A percentile compares a stretch with the other conserved stretches of the same genome.
Conservation (phyloP, 306 rosid species). For the Morella rubra region DNA sequence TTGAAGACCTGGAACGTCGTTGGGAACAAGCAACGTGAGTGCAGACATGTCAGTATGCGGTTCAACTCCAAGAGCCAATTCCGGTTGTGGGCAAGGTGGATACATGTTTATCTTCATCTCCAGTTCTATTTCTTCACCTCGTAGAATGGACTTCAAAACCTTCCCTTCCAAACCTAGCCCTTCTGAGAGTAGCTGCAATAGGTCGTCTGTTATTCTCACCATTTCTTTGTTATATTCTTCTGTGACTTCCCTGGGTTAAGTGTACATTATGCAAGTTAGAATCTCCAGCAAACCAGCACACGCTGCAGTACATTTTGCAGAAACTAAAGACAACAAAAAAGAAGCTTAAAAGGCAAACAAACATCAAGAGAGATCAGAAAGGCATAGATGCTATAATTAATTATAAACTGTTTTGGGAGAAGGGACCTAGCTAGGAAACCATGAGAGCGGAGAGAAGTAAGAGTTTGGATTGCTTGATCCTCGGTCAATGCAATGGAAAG, state of each 20-base stretch:
- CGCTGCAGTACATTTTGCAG: too few relatives aligned
- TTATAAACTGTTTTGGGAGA: too few relatives aligned
- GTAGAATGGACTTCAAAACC: conserved; percentile 36
- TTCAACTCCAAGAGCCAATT: conserved; percentile 68
- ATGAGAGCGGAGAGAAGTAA: too few relatives aligned
- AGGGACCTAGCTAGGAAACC: too few relatives aligned
- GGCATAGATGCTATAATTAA: too few relatives aligned
- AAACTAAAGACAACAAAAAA: too few relatives aligned
- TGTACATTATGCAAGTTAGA: too few relatives aligned
- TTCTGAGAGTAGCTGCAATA: conserved; percentile 51
- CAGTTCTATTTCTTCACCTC: conserved; percentile 45
- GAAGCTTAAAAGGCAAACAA: too few relatives aligned
- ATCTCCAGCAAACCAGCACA: too few relatives aligned
- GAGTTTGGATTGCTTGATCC: too few relatives aligned
- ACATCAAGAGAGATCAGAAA: too few relatives aligned
- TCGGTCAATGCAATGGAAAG: too few relatives aligned
- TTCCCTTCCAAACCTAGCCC: conserved; percentile 52
- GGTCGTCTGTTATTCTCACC: conserved; percentile 29
- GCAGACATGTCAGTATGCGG: conserved; percentile 81
- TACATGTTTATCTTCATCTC: conserved; percentile 82
- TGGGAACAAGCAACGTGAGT: conserved; percentile 54
- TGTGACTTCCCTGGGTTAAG: conserved; percentile 42
- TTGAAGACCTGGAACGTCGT: conserved; percentile 62
- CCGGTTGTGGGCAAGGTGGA: conserved; percentile 74
- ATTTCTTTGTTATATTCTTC: conserved; percentile 54